These are phyloP conservation scores for Aquilaria malaccensis DNA, from an alignment of 345 rosid species.

Conservation along the genomic window DNA sequence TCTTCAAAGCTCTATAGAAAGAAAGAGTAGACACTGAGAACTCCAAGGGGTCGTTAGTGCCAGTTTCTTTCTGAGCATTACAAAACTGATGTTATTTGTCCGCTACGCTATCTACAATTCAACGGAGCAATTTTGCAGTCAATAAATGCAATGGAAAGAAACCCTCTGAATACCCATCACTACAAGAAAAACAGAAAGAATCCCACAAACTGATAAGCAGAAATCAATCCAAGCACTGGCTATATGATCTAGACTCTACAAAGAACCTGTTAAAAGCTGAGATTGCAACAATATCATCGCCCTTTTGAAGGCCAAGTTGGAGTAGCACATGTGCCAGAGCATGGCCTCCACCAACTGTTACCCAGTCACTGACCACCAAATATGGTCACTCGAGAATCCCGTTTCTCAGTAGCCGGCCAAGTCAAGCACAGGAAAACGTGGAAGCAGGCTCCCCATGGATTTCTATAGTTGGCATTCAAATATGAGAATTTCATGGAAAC, in stretches of 20 bases:
- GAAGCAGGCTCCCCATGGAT: conserved; percentile 31
- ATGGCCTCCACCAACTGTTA: conserved; percentile 43
- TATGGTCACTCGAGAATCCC: conserved; percentile 32
- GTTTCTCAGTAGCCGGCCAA: conserved; percentile 40
- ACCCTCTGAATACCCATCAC: conserved; percentile 72
- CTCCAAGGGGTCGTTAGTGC: too few relatives aligned
- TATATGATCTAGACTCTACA: neutral
- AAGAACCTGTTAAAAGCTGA: conserved; percentile 69
- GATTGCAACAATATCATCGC: conserved; percentile 52
- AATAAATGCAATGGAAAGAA: conserved; percentile 66
- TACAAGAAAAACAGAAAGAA: conserved; percentile 13
- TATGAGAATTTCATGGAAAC: neutral
- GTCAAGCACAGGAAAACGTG: conserved; percentile 72
- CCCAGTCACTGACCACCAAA: conserved; percentile 46
- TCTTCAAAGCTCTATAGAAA: conserved; percentile 57
- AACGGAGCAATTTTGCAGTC: conserved; percentile 69
- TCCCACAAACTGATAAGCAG: neutral
- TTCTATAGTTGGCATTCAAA: too few relatives aligned
- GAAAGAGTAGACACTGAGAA: neutral
- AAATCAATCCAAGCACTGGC: neutral
- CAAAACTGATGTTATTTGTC: too few relatives aligned
- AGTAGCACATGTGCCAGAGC: conserved; percentile 43
- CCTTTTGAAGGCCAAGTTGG: conserved; percentile 42
- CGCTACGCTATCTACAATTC: too few relatives aligned
- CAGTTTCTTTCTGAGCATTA: too few relatives aligned